Evolutionary conservation across 2,329 filamentous ascomycete genomes (phyloP), one percentile per base, ranked within the genome.

Genomic region (Ceratocystis albifundus): DNA sequence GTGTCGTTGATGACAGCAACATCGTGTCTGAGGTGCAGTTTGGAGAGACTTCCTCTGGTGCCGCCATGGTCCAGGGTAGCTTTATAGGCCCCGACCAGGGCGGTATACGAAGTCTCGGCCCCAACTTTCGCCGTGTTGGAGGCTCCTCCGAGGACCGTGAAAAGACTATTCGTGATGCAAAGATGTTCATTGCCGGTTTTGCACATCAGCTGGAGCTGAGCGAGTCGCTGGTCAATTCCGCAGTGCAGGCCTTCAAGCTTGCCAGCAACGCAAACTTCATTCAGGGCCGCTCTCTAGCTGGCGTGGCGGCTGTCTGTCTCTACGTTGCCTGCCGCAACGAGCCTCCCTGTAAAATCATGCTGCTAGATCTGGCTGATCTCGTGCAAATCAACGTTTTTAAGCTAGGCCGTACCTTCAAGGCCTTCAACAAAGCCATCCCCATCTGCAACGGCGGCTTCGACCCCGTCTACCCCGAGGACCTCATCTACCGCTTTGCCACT

Each of bases 11-110:
- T 71, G 88, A 95, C 73, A 87, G 85, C 73, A 91, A 95, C 72
- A 96, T 97, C 69, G 92, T 96, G 67, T 84, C 90, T 62, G 94
- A 99, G 75, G 84, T 97, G 69, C 87, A 87, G 25, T 99, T 97
- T 73, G 91, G 91, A 70, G 93, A 99, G 78, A 88, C 85, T 32
- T 85, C 89, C 0, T 86, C 85, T 44, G 94, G 94, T 72, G 90
- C 89, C 62, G 92, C 93, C 64, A 84, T 95, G 63, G 90, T 96
- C 20, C 90, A 96, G 74, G 94, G 94, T 74, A 92, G 87, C 69
- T 95, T 88, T 73, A 85, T 99, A 68, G 88, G 86, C 65, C 89
- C 90, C 68, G 89, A 92, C 74, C 90, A 96, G 73, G 90, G 89
- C 28, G 86, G 89, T 72, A 87, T 88, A 36, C 85, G 88, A 64